phyloP scores from a whole-genome alignment of 768 basidiomycete species.

The Amanita muscaria region DNA sequence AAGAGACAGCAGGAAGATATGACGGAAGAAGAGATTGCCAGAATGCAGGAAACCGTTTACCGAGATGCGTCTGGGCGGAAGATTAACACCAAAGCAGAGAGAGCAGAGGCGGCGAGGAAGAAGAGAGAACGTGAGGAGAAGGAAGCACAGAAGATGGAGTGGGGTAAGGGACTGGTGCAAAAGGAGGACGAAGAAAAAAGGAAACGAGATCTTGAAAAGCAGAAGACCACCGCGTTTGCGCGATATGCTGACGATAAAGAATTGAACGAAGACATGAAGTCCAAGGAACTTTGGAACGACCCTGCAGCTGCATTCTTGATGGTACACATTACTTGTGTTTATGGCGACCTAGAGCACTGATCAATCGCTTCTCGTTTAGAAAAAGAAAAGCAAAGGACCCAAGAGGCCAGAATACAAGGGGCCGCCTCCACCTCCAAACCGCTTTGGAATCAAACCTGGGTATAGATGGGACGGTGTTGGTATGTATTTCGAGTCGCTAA shows the following conservation, averaged over 20 bases:
- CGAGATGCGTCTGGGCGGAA: slow-evolving; percentile 83
- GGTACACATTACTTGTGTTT: slow-evolving; percentile 33
- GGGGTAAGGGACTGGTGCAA: slow-evolving; percentile 95
- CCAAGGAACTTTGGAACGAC: slow-evolving; percentile 88
- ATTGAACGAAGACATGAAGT: slow-evolving; percentile 77
- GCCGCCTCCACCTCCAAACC: slow-evolving; percentile 86
- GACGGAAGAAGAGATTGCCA: slow-evolving; percentile 47
- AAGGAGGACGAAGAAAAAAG: slow-evolving; percentile 67
- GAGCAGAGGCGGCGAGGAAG: slow-evolving; percentile 73
- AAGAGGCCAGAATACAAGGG: slow-evolving; percentile 80
- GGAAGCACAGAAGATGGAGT: slow-evolving; percentile 90
- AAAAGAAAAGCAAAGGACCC: slow-evolving; percentile 67
- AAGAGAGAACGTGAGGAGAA: slow-evolving; percentile 80
- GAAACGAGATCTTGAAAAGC: slow-evolving; percentile 58
- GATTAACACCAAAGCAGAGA: slow-evolving; percentile 80
- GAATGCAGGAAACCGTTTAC: slow-evolving; percentile 86
- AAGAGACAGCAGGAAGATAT: slow-evolving; percentile 21
- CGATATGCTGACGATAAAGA: slow-evolving; percentile 76
- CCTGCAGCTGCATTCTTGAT: slow-evolving; percentile 94
- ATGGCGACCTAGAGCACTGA: background rate
- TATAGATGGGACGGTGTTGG: slow-evolving; percentile 99
- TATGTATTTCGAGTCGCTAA: slow-evolving; percentile 26
- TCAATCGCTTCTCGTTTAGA: slow-evolving; percentile 32
- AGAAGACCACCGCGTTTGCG: slow-evolving; percentile 59
- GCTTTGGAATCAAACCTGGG: slow-evolving; percentile 91